phyloP scores from a whole-genome alignment of 176 grass and related monocot species.

The barley (Hordeum vulgare) region MorexV3_pseudomolecules_assembly NC_058524.1:533849424-533849923 shows the following conservation, averaged over 20 bases:
- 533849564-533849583: background rate
- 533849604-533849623: constrained; percentile 85
- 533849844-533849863: constrained; percentile 97
- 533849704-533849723: background rate
- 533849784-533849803: background rate
- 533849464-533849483: constrained; percentile 97
- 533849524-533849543: constrained; percentile 67
- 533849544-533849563: constrained; percentile 4
- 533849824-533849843: constrained; percentile 97
- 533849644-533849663: constrained; percentile 46
- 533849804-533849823: constrained; percentile 71
- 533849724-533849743: background rate
- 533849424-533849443: constrained; percentile 65
- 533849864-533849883: constrained; percentile 22
- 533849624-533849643: constrained; percentile 71
- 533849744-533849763: constrained; percentile 14
- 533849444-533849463: constrained; percentile 90
- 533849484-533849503: constrained; percentile 76
- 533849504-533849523: constrained; percentile 65
- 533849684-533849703: background rate
- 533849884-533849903: background rate
- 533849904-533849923: background rate
- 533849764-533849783: background rate
- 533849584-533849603: constrained; percentile 66
- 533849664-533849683: constrained; percentile 1